These are phyloP conservation scores for Petunia hybrid DNA, from an alignment of 305 asterid species.

Conservation along the genomic window DNA sequence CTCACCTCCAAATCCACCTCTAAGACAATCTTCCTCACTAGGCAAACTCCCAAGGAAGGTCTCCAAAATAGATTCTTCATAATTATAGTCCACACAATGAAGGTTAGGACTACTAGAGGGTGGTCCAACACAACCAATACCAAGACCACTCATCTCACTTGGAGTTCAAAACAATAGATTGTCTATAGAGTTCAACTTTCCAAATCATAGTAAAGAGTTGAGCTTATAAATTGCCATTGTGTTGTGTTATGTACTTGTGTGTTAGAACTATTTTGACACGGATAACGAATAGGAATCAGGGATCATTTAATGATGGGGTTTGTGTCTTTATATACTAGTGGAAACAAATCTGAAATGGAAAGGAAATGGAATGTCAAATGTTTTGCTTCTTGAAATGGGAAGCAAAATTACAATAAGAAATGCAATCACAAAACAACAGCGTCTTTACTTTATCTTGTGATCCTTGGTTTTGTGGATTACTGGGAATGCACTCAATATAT, in stretches of 20 bases:
- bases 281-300: neutral
- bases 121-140: no score
- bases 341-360: constrained; percentile 2
- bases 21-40: no score
- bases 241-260: constrained; percentile 32
- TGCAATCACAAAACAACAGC: constrained; percentile 13
- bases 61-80: no score
- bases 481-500: constrained; percentile 53
- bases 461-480: constrained; percentile 65
- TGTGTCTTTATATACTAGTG: constrained; percentile 24
- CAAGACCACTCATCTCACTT: no score
- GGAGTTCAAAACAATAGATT: no score
- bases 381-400: constrained; percentile 16
- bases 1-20: no score
- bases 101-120: no score
- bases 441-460: constrained; percentile 46
- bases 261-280: neutral
- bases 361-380: constrained; percentile 21
- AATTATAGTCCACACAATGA: no score
- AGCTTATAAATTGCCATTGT: constrained; percentile 22
- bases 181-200: no score
- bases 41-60: no score
- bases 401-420: constrained; percentile 2
- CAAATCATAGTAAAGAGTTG: constrained; percentile 1
- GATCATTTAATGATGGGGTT: constrained; percentile 25